A percentile compares a stretch with the other conserved stretches of the same genome.
These are phyloP conservation scores for Meyerozyma elateridarum DNA, from an alignment of 1,139 yeast species.

Conservation along the genomic window DNA sequence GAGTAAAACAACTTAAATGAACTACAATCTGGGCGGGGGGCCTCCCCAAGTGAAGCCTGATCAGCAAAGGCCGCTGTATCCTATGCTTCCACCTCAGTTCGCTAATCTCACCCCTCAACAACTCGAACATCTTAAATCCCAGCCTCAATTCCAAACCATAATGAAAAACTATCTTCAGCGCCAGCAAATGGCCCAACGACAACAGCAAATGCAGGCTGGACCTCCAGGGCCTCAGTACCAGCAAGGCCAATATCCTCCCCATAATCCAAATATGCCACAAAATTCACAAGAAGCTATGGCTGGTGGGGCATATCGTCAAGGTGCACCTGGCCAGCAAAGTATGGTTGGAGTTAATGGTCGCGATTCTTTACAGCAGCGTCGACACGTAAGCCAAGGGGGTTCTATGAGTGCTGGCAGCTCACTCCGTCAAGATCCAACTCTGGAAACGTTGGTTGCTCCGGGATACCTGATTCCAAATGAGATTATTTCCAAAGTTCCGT, in stretches of 20 bases:
- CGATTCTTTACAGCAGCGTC: background rate
- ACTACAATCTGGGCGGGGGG: conserved; percentile 1
- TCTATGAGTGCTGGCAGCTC: background rate
- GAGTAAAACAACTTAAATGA: background rate
- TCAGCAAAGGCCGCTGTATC: conserved; percentile 8
- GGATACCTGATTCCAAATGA: conserved; percentile 13
- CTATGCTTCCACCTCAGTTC: conserved; percentile 37
- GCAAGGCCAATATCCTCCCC: conserved; percentile 6
- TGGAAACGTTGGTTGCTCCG: conserved; percentile 1
- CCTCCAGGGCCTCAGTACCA: conserved; percentile 4
- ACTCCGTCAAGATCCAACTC: background rate
- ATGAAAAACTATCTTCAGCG: conserved; percentile 34
- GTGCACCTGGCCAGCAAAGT: conserved; percentile 1
- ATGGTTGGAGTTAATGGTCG: conserved; percentile 2
- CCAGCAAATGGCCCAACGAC: conserved; percentile 34
- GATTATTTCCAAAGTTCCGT: conserved; percentile 13
- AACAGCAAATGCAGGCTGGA: conserved; percentile 24
- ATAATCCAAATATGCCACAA: conserved; percentile 5
- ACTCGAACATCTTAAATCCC: conserved; percentile 43
- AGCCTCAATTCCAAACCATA: conserved; percentile 42
- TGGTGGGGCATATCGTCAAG: conserved; percentile 3
- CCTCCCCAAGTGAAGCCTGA: background rate
- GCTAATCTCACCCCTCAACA: conserved; percentile 43
- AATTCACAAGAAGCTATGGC: conserved; percentile 9
- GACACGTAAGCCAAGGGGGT: conserved; percentile 1